Evolutionary conservation across 345 rosid species (phyloP).

Genomic region (Eutrema japonicum): DNA sequence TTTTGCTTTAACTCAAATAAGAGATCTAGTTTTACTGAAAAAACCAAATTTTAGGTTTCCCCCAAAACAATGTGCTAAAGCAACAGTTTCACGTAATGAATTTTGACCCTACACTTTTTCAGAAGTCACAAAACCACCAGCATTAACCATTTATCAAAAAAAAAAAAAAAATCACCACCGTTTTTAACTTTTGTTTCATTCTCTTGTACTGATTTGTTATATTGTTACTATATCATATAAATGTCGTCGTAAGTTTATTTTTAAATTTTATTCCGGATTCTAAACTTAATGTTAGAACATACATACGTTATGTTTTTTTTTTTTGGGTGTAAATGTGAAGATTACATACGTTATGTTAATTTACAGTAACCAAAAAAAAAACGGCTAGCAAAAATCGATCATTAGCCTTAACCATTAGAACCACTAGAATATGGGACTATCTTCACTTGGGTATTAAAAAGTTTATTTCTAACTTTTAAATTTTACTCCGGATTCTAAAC

Average conservation of each 20-base stretch:
- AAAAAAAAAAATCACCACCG: neutral
- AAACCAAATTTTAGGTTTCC: too few species aligned
- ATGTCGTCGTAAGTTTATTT: neutral
- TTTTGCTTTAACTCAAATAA: too few species aligned
- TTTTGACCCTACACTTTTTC: constrained; percentile 3
- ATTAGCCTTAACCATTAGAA: neutral
- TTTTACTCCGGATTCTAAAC: neutral
- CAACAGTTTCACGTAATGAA: constrained; percentile 13
- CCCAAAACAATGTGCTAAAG: too few species aligned
- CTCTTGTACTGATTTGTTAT: neutral
- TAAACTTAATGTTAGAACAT: neutral
- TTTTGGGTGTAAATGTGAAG: too few species aligned
- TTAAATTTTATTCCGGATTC: neutral
- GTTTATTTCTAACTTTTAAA: neutral
- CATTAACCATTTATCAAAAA: neutral
- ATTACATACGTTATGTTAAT: neutral
- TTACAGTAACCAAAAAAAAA: neutral
- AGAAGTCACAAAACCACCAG: constrained; percentile 12
- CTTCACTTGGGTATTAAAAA: too few species aligned
- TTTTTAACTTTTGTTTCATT: neutral
- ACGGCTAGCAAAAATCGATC: neutral
- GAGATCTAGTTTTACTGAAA: too few species aligned
- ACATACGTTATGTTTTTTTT: neutral
- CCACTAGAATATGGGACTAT: neutral
- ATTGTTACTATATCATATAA: neutral